These are phyloP conservation scores for Epichloe sibirici DNA, from an alignment of 2,329 filamentous ascomycete species.

Conservation along the genomic window DNA sequence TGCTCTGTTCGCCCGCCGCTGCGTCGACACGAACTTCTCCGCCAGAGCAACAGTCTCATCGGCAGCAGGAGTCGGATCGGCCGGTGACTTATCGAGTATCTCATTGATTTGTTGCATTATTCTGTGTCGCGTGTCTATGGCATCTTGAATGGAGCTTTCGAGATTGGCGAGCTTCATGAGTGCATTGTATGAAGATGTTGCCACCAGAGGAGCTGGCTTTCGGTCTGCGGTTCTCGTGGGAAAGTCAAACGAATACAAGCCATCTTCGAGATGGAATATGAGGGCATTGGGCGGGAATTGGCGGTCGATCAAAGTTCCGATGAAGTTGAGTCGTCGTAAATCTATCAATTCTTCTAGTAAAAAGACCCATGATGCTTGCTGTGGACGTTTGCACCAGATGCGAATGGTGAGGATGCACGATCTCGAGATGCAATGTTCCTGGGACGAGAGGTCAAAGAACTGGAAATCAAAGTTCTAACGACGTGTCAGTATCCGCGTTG, in stretches of 20 bases:
- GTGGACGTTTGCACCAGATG: slow-evolving; percentile 57
- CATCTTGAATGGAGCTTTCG: slow-evolving; percentile 84
- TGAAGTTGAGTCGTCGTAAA: slow-evolving; percentile 62
- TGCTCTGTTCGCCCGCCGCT: slow-evolving; percentile 53
- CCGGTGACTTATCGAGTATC: slow-evolving; percentile 31
- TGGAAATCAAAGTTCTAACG: slow-evolving; percentile 72
- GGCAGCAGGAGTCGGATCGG: slow-evolving; percentile 33
- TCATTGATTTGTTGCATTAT: slow-evolving; percentile 69
- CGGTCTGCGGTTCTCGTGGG: slow-evolving; percentile 37
- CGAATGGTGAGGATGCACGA: slow-evolving; percentile 52
- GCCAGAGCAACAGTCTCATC: slow-evolving; percentile 36
- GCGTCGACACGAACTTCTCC: slow-evolving; percentile 43
- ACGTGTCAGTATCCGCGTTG: neutral
- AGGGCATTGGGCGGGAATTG: slow-evolving; percentile 72
- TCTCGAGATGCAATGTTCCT: slow-evolving; percentile 52
- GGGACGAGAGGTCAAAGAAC: slow-evolving; percentile 63
- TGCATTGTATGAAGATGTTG: slow-evolving; percentile 73
- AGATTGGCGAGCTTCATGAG: slow-evolving; percentile 81
- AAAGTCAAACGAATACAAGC: slow-evolving; percentile 71
- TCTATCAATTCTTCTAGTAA: slow-evolving; percentile 63
- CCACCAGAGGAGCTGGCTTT: slow-evolving; percentile 37
- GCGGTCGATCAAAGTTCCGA: slow-evolving; percentile 59
- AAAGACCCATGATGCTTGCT: slow-evolving; percentile 39
- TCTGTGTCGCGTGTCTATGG: slow-evolving; percentile 60
- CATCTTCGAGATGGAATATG: slow-evolving; percentile 75